Evolutionary conservation across 2,329 filamentous ascomycete genomes (phyloP), one percentile per base, ranked within the genome.

Genomic region (Sporothrix globosa): DNA sequence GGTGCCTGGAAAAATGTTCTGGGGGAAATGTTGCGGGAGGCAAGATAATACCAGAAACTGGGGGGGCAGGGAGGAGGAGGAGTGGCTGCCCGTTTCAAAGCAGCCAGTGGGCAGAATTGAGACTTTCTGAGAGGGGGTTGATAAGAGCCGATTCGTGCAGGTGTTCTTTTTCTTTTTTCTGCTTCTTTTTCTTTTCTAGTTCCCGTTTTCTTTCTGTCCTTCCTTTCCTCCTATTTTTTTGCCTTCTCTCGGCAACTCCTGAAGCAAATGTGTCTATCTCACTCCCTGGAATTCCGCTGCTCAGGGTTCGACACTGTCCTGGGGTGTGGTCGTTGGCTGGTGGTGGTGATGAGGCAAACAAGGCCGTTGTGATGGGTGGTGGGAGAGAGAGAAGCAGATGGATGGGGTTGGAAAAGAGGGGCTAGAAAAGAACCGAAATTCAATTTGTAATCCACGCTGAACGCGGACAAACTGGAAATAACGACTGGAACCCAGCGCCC

Each of bases 371-470:
- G 60, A 34, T 34, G 34, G 34, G 46, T 54, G 48, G 65, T 48
- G 50, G 68, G 41, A 60, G n/a, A 48, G 1, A 68, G 60, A 69
- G 67, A 71, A 71, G 34, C 60, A 50, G 67, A 67, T 70, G 68
- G 71, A 72, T 53, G 65, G 66, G 58, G 65, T 68, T 70, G 63
- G 72, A 73, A 72, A 74, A 74, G 74, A 74, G 72, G 75, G 75
- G 74, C 71, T 70, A n/a, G 34, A 69, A 69, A 50, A 71, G 67
- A 73, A 69, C 60, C 48, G 58, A 63, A 72, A 71, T 72, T 74
- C 69, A 75, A 77, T 76, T 77, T 76, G 76, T 77, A 72, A 76
- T 73, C 69, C 48, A 34, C 60, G n/a, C 41, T 17, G 21, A 30
- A 60, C n/a, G 65, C 69, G 65, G 63, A 27, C 69, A 53, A 67